phyloP scores from a whole-genome alignment of 2,329 filamentous ascomycete genomes.

The Curvularia sp. region DNA sequence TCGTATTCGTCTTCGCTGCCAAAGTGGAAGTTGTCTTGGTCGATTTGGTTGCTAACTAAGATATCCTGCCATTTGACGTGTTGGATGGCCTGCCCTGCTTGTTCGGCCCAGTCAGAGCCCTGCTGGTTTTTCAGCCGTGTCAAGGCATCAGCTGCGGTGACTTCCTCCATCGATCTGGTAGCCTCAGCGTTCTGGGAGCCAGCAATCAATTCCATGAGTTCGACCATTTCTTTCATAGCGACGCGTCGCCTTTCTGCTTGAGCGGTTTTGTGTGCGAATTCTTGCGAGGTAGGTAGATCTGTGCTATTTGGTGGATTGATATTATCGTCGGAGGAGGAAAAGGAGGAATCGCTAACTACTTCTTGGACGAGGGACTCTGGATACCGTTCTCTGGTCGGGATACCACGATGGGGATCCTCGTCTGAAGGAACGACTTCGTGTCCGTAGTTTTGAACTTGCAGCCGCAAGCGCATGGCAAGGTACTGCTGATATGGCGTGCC shows the following conservation, averaged over 20 bases:
- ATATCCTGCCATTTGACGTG: too few species aligned
- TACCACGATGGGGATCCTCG: constrained; percentile 6
- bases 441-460: constrained; percentile 13
- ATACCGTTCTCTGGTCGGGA: constrained; percentile 8
- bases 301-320: neutral
- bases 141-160: neutral
- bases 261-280: neutral
- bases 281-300: too few species aligned
- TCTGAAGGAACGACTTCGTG: neutral
- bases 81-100: neutral
- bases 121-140: neutral
- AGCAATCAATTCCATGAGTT: neutral
- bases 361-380: neutral
- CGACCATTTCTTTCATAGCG: neutral
- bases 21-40: neutral
- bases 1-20: neutral
- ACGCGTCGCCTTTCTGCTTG: neutral
- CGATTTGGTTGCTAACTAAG: too few species aligned
- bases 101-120: neutral
- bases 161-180: neutral
- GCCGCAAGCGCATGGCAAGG: neutral
- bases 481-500: constrained; percentile 8
- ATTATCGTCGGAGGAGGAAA: neutral
- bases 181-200: neutral
- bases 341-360: neutral